Evolutionary conservation across 2,329 filamentous ascomycete species (phyloP).

Genomic region (Colletotrichum brevisporum): DNA sequence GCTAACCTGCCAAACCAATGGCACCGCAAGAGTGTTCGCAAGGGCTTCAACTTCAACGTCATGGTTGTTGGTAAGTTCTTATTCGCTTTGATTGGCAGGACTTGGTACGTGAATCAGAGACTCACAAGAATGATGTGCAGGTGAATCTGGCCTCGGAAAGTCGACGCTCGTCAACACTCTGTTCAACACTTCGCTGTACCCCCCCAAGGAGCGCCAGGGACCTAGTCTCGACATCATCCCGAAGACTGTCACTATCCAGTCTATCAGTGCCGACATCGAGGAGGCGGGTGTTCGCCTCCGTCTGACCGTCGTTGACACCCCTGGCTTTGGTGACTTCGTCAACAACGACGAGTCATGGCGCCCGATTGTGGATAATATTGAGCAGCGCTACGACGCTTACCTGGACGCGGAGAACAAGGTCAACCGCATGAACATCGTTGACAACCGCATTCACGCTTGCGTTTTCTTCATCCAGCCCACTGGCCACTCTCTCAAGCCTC

Average conservation of each 20-base stretch:
- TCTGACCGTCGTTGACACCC: slow-evolving; percentile 96
- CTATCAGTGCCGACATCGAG: slow-evolving; percentile 96
- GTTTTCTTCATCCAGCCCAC: slow-evolving; percentile 99
- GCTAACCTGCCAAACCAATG: slow-evolving; percentile 99
- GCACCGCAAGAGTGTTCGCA: slow-evolving; percentile 99
- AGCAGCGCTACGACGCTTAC: slow-evolving; percentile 98
- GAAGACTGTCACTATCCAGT: slow-evolving; percentile 96
- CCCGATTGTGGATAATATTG: slow-evolving; percentile 99
- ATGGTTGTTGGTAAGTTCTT: slow-evolving; percentile 95
- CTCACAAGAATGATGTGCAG: slow-evolving; percentile 61
- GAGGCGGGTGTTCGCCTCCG: slow-evolving; percentile 98
- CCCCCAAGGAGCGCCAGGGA: slow-evolving; percentile 97
- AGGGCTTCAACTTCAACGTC: slow-evolving; percentile 99
- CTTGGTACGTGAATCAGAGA: background rate
- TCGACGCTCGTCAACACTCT: slow-evolving; percentile 99
- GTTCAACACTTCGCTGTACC: slow-evolving; percentile 99
- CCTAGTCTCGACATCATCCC: slow-evolving; percentile 98
- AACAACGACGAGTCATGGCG: slow-evolving; percentile 99
- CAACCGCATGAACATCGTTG: slow-evolving; percentile 99
- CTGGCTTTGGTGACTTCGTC: slow-evolving; percentile 98
- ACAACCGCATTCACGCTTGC: slow-evolving; percentile 98
- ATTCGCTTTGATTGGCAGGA: background rate
- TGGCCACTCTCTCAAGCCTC: slow-evolving; percentile 96
- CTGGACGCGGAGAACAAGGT: slow-evolving; percentile 99
- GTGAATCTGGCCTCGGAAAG: slow-evolving; percentile 99